Evolutionary conservation across 2,329 filamentous ascomycete genomes (phyloP), one percentile per base, ranked within the genome.

Genomic region (Trichophyton simii): DNA sequence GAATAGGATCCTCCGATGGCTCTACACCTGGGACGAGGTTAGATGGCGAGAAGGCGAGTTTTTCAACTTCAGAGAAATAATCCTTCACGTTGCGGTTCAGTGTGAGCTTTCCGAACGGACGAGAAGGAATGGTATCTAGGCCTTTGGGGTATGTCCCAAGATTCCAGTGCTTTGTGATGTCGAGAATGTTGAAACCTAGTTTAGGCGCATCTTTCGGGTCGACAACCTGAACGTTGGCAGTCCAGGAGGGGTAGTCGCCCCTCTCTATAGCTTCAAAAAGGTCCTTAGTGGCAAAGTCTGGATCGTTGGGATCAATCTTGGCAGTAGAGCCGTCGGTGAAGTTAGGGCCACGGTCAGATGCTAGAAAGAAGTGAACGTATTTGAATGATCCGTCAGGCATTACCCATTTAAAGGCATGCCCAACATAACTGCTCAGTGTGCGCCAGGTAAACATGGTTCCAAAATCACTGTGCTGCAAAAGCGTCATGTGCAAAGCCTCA

Each of bases 61-160:
- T 84, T 70, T 88, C 85, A 54, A 87, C 81, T 66, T 88, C 84
- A 44, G 79, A 74, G 65, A 86, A 86, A 72, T 85, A 87, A 69
- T 87, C 86, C 55, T 59, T 44, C 20, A 76, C 74, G 63, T 83
- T 83, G 58, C 72, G 72, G 66, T 82, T 79, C 9, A 84, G 69
- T 0, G 75, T 78, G 65, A 84, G 70, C 52, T 75, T 74, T 15
- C 82, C 82, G 41, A 84, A 73, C 8, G 72, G 71, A 1, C 73
- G 70, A 55, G 82, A 66, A 0, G 81, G 80, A 63, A 77, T 81
- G 25, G 81, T 58, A 15, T 58, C 55, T 18, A 44, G 36, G 2
- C 55, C 31, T 72, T 69, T 25, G 18, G 57, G 57, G 15, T 58
- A 58, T 25, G 41, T 42, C 8, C 57, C 57, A 44, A 80, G 75